phyloP scores from a whole-genome alignment of 345 rosid genomes.

The Streptanthus diversifolius region DNA sequence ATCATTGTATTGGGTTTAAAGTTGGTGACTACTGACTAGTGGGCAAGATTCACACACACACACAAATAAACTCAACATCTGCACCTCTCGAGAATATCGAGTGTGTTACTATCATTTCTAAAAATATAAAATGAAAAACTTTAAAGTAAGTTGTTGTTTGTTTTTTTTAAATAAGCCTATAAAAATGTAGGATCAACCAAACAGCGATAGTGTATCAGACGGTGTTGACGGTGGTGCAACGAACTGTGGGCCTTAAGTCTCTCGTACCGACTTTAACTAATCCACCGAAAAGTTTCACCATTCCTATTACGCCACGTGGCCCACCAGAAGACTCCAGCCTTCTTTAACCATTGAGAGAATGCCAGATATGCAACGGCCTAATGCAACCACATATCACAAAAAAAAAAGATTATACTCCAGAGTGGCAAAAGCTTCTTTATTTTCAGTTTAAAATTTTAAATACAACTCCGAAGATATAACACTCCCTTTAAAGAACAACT shows the following conservation, averaged over 20 bases:
- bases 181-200: neutral
- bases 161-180: neutral
- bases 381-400: slow-evolving; percentile 14
- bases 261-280: slow-evolving; percentile 34
- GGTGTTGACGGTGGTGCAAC: slow-evolving; percentile 31
- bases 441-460: neutral
- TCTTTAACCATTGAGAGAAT: neutral
- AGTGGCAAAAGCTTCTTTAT: slow-evolving; percentile 30
- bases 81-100: neutral
- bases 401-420: slow-evolving; percentile 17
- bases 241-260: slow-evolving; percentile 30
- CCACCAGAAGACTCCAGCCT: slow-evolving; percentile 13
- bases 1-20: neutral
- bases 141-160: neutral
- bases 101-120: neutral
- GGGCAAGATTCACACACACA: slow-evolving; percentile 18
- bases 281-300: slow-evolving; percentile 26
- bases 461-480: slow-evolving; percentile 19
- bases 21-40: slow-evolving; percentile 25
- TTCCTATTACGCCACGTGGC: slow-evolving; percentile 7
- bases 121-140: neutral
- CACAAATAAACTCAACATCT: neutral
- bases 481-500: slow-evolving; percentile 17
- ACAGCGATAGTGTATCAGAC: slow-evolving; percentile 6
- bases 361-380: slow-evolving; percentile 20